Conservation (phyloP, 352 stramenopile genomes). For the Pythium biforme region DNA sequence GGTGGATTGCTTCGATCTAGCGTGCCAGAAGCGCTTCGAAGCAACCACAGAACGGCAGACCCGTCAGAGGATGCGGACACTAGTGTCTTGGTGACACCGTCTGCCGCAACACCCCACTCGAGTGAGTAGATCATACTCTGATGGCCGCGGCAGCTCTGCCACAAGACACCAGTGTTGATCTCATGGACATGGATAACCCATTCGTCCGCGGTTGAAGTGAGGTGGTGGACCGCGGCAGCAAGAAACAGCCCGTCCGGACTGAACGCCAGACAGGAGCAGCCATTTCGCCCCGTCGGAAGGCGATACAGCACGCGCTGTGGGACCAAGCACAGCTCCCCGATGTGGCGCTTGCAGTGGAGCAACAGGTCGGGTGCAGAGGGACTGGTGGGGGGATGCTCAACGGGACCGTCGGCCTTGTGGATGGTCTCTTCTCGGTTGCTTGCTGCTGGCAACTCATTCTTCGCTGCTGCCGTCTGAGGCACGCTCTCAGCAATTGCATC, state of each 20-base stretch:
- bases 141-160: conserved; percentile 44
- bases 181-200: conserved; percentile 44
- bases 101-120: conserved; percentile 34
- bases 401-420: neutral
- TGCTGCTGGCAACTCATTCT: neutral
- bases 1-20: neutral
- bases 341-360: conserved; percentile 34
- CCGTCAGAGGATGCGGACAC: conserved; percentile 64
- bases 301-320: conserved; percentile 55
- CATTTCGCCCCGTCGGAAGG: conserved; percentile 49
- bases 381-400: neutral
- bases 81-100: conserved; percentile 21
- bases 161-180: conserved; percentile 38
- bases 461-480: neutral
- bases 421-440: neutral
- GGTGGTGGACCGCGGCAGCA: conserved; percentile 38
- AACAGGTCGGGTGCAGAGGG: conserved; percentile 14
- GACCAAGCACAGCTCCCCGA: conserved; percentile 49
- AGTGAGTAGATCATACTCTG: conserved; percentile 58
- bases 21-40: conserved; percentile 7
- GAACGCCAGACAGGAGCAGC: conserved; percentile 61
- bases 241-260: conserved; percentile 56
- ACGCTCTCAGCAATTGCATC: neutral
- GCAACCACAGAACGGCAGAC: conserved; percentile 41
- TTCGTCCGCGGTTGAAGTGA: conserved; percentile 16